Evolutionary conservation across 2,329 filamentous ascomycete species (phyloP).

Genomic region (Bipolaris gigantea): DNA sequence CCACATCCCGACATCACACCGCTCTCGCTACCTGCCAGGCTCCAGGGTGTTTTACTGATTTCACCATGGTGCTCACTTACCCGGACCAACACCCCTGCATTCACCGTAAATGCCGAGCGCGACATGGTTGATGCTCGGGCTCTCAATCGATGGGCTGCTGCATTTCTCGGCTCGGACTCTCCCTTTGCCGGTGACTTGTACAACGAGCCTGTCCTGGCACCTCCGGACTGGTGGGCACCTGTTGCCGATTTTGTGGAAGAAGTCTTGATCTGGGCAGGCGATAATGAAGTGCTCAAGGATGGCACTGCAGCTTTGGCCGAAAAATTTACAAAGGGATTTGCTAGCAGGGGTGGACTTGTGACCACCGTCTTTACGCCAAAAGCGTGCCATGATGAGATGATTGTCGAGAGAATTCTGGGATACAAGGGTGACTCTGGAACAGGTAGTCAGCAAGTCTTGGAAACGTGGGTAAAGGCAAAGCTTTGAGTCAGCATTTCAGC

Average conservation of each 20-base stretch:
- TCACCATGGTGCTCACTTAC: constrained; percentile 61
- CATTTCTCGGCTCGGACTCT: constrained; percentile 50
- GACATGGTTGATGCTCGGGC: constrained; percentile 53
- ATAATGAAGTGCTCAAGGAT: constrained; percentile 60
- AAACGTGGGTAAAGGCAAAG: constrained; percentile 45
- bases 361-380: constrained; percentile 43
- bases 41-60: constrained; percentile 58
- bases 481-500: constrained; percentile 21
- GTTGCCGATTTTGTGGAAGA: constrained; percentile 50
- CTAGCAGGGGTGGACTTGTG: constrained; percentile 33
- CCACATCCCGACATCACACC: constrained; percentile 57
- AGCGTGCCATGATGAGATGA: constrained; percentile 48
- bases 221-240: constrained; percentile 57
- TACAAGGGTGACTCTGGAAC: constrained; percentile 44
- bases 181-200: constrained; percentile 58
- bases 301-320: constrained; percentile 56
- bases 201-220: constrained; percentile 55
- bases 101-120: constrained; percentile 51
- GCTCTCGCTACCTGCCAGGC: constrained; percentile 46
- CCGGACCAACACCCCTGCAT: constrained; percentile 48
- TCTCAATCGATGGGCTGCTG: constrained; percentile 51
- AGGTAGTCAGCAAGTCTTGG: constrained; percentile 41
- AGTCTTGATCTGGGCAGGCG: constrained; percentile 58
- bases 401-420: constrained; percentile 46
- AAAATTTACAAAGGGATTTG: constrained; percentile 50